Evolutionary conservation across 768 basidiomycete species (phyloP).

Genomic region (Mycena polygramma): DNA sequence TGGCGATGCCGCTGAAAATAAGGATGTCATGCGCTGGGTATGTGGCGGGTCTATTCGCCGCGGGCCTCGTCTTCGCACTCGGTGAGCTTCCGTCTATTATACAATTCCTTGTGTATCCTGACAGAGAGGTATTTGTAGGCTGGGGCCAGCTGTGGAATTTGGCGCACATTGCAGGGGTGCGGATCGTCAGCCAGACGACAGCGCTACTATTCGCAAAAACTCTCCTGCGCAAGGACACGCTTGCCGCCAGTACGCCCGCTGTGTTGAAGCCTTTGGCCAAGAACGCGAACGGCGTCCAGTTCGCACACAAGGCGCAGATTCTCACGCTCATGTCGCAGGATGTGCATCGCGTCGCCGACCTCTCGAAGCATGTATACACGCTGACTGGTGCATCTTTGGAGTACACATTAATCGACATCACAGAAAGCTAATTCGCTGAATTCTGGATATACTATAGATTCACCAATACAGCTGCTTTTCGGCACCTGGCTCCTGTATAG

Average conservation of each 20-base stretch:
- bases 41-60: conserved; percentile 15
- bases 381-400: conserved; percentile 16
- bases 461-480: conserved; percentile 3
- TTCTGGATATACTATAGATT: conserved; percentile 5
- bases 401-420: neutral
- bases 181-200: conserved; percentile 73
- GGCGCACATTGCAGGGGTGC: conserved; percentile 65
- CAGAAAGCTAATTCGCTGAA: too few species aligned
- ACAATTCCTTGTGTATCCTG: too few species aligned
- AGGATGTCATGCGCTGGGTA: conserved; percentile 18
- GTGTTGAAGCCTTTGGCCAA: neutral
- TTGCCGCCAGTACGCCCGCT: conserved; percentile 46
- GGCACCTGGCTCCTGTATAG: conserved; percentile 24
- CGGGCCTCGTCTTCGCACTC: conserved; percentile 6
- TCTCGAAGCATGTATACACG: conserved; percentile 19
- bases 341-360: conserved; percentile 13
- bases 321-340: conserved; percentile 31
- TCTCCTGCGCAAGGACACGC: conserved; percentile 69
- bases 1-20: neutral
- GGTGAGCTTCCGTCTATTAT: too few species aligned
- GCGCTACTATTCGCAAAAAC: conserved; percentile 77
- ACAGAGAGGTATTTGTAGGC: too few species aligned
- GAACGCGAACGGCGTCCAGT: neutral
- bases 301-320: conserved; percentile 18
- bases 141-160: conserved; percentile 65